A percentile compares a stretch with the other conserved stretches of the same genome.
Conservation (phyloP, 345 rosid species). For the Corymbia maculata region DNA sequence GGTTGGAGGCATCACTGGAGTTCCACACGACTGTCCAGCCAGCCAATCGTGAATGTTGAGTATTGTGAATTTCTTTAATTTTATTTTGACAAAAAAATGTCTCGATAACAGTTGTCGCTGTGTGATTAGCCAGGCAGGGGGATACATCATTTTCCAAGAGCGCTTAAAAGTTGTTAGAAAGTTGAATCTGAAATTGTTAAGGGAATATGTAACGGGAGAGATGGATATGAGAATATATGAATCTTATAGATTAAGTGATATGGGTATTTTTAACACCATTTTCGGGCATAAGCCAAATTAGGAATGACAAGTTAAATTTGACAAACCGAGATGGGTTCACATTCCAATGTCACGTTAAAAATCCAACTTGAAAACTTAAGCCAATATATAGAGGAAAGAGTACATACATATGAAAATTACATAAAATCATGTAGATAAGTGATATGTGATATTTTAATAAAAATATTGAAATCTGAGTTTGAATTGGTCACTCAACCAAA, state of each 20-base stretch:
- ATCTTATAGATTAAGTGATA: neutral
- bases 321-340: neutral
- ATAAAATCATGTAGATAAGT: neutral
- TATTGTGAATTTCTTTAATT: neutral
- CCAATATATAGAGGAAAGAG: neutral
- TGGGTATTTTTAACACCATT: neutral
- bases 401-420: neutral
- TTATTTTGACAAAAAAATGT: neutral
- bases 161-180: neutral
- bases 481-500: neutral
- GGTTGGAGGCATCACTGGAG: neutral
- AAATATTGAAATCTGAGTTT: neutral
- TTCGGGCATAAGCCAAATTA: neutral
- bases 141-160: neutral
- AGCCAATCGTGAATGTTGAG: neutral
- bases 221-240: too few relatives aligned
- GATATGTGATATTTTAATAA: neutral
- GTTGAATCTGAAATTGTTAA: neutral
- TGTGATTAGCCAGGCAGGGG: neutral
- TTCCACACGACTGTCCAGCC: neutral
- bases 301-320: neutral
- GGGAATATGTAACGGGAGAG: neutral
- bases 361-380: neutral
- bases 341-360: neutral
- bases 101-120: neutral